Percentiles rank a stretch among this genome's conserved stretches.
Conservation (phyloP, 331 rosid species). For the Stylosanthes scabra region DNA sequence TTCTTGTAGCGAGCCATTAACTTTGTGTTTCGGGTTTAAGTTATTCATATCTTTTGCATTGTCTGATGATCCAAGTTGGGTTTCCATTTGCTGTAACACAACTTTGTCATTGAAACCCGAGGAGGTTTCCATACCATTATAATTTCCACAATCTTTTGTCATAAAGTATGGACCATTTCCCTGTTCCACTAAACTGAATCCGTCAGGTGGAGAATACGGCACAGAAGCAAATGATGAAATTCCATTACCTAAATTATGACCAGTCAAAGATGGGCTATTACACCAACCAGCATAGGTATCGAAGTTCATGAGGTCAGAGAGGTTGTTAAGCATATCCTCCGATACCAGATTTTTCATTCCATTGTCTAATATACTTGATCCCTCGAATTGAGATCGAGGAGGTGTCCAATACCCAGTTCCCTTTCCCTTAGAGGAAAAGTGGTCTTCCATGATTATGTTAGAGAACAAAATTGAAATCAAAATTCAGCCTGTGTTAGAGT, state of each 20-base stretch:
- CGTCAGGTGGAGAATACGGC: slow-evolving; percentile 53
- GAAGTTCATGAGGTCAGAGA: slow-evolving; percentile 73
- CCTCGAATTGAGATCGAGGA: slow-evolving; percentile 54
- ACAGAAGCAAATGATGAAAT: slow-evolving; percentile 50
- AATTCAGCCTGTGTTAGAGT: slow-evolving; percentile 38
- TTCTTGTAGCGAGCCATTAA: slow-evolving; percentile 42
- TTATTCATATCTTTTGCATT: slow-evolving; percentile 44
- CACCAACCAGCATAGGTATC: slow-evolving; percentile 84
- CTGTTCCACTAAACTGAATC: slow-evolving; percentile 54
- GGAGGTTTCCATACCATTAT: slow-evolving; percentile 43
- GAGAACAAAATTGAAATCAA: slow-evolving; percentile 34
- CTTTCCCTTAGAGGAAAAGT: slow-evolving; percentile 50
- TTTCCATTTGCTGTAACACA: slow-evolving; percentile 58
- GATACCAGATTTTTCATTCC: slow-evolving; percentile 50
- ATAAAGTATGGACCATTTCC: slow-evolving; percentile 43
- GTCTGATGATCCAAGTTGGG: slow-evolving; percentile 47
- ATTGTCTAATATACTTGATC: slow-evolving; percentile 47
- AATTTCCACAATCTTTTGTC: slow-evolving; percentile 52
- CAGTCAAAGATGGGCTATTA: slow-evolving; percentile 49
- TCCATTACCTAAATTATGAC: slow-evolving; percentile 53
- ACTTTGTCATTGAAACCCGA: slow-evolving; percentile 50
- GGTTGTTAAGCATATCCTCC: slow-evolving; percentile 62
- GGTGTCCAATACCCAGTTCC: slow-evolving; percentile 55
- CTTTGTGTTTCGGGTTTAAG: slow-evolving; percentile 37
- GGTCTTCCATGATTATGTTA: slow-evolving; percentile 62